These are phyloP conservation scores for Blastomyces percursus DNA, from an alignment of 2,329 filamentous ascomycete genomes.

Conservation along the genomic window DNA sequence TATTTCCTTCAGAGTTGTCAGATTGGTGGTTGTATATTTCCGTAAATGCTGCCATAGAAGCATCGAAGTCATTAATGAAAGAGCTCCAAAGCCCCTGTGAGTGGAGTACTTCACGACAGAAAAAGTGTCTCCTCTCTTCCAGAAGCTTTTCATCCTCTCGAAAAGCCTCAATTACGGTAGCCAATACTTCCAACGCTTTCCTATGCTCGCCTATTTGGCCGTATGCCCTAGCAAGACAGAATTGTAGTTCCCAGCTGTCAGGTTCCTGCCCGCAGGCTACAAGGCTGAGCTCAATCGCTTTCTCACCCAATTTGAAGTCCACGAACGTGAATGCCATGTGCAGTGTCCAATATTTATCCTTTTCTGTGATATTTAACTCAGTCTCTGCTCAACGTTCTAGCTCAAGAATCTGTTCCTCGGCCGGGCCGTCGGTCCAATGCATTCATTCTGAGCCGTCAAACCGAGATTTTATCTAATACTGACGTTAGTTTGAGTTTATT, in stretches of 20 bases:
- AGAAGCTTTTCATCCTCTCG: slow-evolving; percentile 9
- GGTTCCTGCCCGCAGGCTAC: slow-evolving; percentile 12
- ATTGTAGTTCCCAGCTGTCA: slow-evolving; percentile 18
- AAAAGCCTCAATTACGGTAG: slow-evolving; percentile 10
- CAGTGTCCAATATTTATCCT: slow-evolving; percentile 10
- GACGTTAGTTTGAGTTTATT: not conserved
- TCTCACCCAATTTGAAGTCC: slow-evolving; percentile 9
- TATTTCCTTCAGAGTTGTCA: slow-evolving; percentile 11
- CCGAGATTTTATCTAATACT: slow-evolving; percentile 8
- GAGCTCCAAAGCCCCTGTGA: slow-evolving; percentile 8
- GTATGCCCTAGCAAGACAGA: slow-evolving; percentile 14
- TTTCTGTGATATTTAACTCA: slow-evolving; percentile 7
- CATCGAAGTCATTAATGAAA: slow-evolving; percentile 7
- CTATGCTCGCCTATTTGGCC: slow-evolving; percentile 8
- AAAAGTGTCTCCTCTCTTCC: slow-evolving; percentile 7
- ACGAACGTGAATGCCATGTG: slow-evolving; percentile 18
- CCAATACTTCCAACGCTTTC: slow-evolving; percentile 7
- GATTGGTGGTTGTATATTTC: slow-evolving; percentile 12
- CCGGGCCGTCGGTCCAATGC: not conserved
- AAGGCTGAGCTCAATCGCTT: slow-evolving; percentile 17
- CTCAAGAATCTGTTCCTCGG: slow-evolving; percentile 10
- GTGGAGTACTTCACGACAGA: slow-evolving; percentile 10
- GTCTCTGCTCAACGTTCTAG: slow-evolving; percentile 13
- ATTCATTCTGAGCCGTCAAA: not conserved
- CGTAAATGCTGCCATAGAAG: slow-evolving; percentile 7